phyloP scores from a whole-genome alignment of 352 stramenopile genomes.

The Phytophthora pini region DNA sequence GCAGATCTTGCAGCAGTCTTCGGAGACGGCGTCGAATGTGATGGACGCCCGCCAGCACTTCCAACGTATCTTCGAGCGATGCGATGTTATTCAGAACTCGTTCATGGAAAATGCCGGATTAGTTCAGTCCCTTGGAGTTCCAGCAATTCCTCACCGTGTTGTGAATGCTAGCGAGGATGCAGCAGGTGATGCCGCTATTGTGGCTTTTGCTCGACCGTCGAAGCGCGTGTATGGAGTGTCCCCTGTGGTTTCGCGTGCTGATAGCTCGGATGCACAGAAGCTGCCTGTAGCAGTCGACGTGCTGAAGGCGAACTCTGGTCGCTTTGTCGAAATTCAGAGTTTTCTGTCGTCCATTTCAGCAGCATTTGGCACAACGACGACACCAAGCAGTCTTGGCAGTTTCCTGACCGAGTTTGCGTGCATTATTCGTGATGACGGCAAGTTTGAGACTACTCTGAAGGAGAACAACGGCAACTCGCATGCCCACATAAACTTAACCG shows the following conservation, averaged over 20 bases:
- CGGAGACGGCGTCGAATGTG: conserved; percentile 27
- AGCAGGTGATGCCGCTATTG: conserved; percentile 49
- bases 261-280: conserved; percentile 1
- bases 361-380: conserved; percentile 37
- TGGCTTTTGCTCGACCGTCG: conserved; percentile 61
- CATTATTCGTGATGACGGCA: conserved; percentile 40
- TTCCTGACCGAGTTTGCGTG: conserved; percentile 34
- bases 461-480: neutral
- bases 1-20: conserved; percentile 51
- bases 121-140: conserved; percentile 54
- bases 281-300: conserved; percentile 40
- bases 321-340: conserved; percentile 44
- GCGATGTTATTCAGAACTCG: conserved; percentile 38
- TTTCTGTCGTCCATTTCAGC: conserved; percentile 34
- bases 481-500: conserved; percentile 1
- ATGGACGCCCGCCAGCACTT: conserved; percentile 31
- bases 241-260: conserved; percentile 36
- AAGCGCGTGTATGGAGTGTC: conserved; percentile 77
- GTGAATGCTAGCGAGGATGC: conserved; percentile 56
- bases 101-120: conserved; percentile 36
- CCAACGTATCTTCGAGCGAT: conserved; percentile 41
- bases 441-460: conserved; percentile 45
- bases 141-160: conserved; percentile 57
- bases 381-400: conserved; percentile 43
- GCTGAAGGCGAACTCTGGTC: conserved; percentile 39